Evolutionary conservation across 2,329 filamentous ascomycete genomes (phyloP), one percentile per base, ranked within the genome.

Genomic region (Westerdykella sp.): DNA sequence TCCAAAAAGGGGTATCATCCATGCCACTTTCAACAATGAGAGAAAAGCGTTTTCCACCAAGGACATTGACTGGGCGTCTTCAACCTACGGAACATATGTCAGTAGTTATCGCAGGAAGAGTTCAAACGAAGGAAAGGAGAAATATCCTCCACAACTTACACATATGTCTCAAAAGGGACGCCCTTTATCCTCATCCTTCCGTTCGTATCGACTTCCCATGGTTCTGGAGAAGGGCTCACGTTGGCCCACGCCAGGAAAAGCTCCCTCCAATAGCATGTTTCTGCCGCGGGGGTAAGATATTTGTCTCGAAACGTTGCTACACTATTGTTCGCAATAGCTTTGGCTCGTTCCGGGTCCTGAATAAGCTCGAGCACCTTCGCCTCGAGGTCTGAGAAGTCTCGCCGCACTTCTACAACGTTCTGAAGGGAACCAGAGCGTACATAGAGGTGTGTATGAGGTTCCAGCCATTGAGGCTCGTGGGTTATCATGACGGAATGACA

Each of bases 401-500:
- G 51, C 35, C 55, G 47, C 10, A 56, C 54, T 35, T 54, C 45
- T 15, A 55, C 50, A 18, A 48, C 42, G 31, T 55, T 56, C 40
- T 56, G 52, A 12, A 48, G 25, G 6, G 44, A 39, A n/a, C 53
- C 53, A 2, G 41, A 38, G n/a, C 45, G 12, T 10, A 45, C 22
- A 12, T 48, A 45, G 16, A 53, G 42, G 39, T 50, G 37, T 1
- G 48, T 46, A 25, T 54, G 46, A 21, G 44, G 48, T 38, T 56
- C 44, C 5, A 53, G 42, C 48, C 52, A 56, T 15, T 53, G 40
- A 28, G 42, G 39, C 38, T 50, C 53, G 32, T 56, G 51, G 34
- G 39, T 45, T 42, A 55, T 42, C 14, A 48, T 30, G 2, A 56
- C 42, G 13, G 51, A 56, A n/a, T 40, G 43, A 53, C 73, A 77